A percentile compares a stretch with the other conserved stretches of the same genome.
Evolutionary conservation across 129 eudicot species (phyloP).

Genomic region (Helichrysum umbraculigerum): DNA sequence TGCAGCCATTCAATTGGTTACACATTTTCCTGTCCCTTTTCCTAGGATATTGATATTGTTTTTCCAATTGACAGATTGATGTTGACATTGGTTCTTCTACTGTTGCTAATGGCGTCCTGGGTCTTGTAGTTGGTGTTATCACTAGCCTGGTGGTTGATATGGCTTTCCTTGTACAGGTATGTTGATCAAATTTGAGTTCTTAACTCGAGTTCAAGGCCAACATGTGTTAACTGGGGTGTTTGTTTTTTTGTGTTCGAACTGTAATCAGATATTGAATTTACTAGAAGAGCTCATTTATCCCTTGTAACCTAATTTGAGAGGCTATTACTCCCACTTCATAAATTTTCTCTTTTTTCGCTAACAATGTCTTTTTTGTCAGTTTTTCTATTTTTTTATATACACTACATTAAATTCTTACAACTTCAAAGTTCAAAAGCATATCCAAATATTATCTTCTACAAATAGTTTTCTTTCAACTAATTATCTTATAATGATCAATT

Average conservation of each 20-base stretch:
- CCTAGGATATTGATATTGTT: conserved; percentile 12
- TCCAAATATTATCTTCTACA: background rate
- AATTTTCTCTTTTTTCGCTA: background rate
- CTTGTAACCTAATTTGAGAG: background rate
- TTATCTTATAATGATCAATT: background rate
- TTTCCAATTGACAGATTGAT: conserved; percentile 61
- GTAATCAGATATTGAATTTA: background rate
- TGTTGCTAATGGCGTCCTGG: conserved; percentile 98
- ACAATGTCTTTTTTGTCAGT: background rate
- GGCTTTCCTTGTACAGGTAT: conserved; percentile 99
- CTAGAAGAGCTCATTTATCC: background rate
- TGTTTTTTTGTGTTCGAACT: background rate
- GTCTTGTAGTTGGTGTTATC: conserved; percentile 93
- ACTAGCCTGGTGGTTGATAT: conserved; percentile 96
- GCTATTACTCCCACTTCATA: background rate
- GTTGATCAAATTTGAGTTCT: background rate
- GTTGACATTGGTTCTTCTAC: conserved; percentile 98
- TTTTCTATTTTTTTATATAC: background rate
- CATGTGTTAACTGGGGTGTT: background rate
- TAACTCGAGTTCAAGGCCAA: background rate
- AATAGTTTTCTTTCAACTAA: background rate
- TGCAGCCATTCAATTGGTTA: background rate
- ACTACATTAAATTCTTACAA: background rate
- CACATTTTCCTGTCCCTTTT: background rate
- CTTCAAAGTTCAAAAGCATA: background rate